Evolutionary conservation across 2,329 filamentous ascomycete species (phyloP), one percentile per base, ranked within the genome.

Genomic region (Venturia nashicola): DNA sequence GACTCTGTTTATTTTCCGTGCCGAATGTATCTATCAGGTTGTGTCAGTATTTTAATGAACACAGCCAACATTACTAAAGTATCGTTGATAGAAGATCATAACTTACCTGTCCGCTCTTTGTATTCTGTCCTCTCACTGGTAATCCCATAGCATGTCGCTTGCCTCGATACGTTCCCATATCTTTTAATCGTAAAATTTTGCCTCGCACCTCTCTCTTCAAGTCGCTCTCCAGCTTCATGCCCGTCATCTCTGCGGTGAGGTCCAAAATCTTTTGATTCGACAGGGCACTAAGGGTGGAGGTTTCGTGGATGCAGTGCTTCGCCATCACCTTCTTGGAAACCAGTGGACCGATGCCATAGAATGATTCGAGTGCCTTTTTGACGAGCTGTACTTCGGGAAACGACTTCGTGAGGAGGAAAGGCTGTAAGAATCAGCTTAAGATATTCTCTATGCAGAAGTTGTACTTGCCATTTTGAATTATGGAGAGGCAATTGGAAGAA

Each of bases 221-320:
- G 71, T 97, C 92, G 75, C 89, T 96, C 76, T 97, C 94, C 70
- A 97, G 90, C 66, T 89, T 96, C 90, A 99, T 92, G 63, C 86
- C 87, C 18, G 91, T 90, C 48, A 99, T 80, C 71, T 96, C 90
- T 61, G 88, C 88, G 27, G 89, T 94, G 66, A 99, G 80, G 62
- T 89, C 87, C 62, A 90, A 87, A 69, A 96, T 79, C 66, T 91
- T 92, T 73, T 88, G 86, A 65, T 87, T 85, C 55, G 85, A 82
- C 23, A 99, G 78, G 8, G 85, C 82, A 73, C 89, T 89, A 69
- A 97, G 81, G 72, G 86, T 89, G 68, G 90, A 89, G 65, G 84
- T 87, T 39, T 90, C 87, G 78, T 96, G 90, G 73, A 99, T 95
- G 70, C 87, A 87, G 78, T 91, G 88, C 72, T 90, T 92, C 68